Evolutionary conservation across 768 basidiomycete species (phyloP).

Genomic region (Boletus bicolor): DNA sequence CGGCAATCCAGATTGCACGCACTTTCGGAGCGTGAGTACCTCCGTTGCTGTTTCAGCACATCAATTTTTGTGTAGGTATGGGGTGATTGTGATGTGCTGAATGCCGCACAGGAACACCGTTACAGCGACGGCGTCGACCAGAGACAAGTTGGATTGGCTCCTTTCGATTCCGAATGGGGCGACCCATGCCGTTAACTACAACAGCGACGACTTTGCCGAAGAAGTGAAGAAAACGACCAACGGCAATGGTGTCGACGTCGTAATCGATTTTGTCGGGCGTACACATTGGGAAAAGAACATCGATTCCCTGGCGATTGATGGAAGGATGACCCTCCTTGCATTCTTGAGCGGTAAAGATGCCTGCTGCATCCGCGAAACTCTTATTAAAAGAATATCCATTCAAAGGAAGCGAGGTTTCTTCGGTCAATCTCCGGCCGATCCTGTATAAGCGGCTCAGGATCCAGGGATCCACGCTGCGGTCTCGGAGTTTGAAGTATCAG

Average conservation of each 20-base stretch:
- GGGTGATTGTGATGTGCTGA: constrained; percentile 5
- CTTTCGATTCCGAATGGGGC: constrained; percentile 62
- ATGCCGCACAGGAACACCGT: constrained; percentile 52
- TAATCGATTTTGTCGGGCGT: constrained; percentile 82
- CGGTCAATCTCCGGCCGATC: constrained; percentile 60
- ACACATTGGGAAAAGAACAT: constrained; percentile 75
- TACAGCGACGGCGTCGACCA: constrained; percentile 81
- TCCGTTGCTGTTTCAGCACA: constrained; percentile 3
- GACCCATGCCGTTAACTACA: constrained; percentile 82
- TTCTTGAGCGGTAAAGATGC: constrained; percentile 56
- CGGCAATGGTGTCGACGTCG: constrained; percentile 72
- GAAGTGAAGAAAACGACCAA: constrained; percentile 67
- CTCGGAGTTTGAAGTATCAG: constrained; percentile 74
- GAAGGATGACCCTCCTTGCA: constrained; percentile 68
- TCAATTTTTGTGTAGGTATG: not conserved
- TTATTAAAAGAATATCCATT: constrained; percentile 17
- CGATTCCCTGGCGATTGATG: constrained; percentile 65
- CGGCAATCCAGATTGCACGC: constrained; percentile 85
- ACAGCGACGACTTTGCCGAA: constrained; percentile 73
- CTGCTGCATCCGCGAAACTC: constrained; percentile 15
- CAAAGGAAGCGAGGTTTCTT: constrained; percentile 50
- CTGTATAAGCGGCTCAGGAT: constrained; percentile 84
- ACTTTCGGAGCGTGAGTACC: constrained; percentile 63
- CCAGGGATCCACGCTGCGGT: constrained; percentile 83
- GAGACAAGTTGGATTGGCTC: constrained; percentile 79